phyloP scores from a whole-genome alignment of 1,139 yeast genomes.

The Yamadazyma friedrichii region DNA sequence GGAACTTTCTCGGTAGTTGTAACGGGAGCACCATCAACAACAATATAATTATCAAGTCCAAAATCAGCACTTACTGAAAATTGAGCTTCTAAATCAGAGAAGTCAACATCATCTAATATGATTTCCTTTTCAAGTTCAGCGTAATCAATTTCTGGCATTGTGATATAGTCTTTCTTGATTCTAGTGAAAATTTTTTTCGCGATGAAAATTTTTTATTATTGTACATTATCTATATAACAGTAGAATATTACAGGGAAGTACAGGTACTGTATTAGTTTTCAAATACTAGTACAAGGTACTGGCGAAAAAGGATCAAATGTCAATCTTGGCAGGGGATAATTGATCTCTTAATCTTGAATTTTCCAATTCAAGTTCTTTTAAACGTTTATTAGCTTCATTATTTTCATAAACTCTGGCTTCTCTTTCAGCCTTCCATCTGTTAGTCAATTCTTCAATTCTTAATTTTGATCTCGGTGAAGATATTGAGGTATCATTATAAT shows the following conservation, averaged over 20 bases:
- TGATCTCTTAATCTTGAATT: conserved; percentile 39
- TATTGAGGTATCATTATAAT: conserved; percentile 7
- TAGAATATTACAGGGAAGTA: too few species aligned
- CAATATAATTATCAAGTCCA: conserved; percentile 75
- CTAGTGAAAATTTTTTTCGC: background rate
- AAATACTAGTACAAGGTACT: too few species aligned
- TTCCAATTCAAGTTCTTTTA: conserved; percentile 56
- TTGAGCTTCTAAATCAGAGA: conserved; percentile 81
- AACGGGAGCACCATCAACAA: conserved; percentile 93
- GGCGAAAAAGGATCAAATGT: too few species aligned
- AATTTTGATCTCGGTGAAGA: conserved; percentile 39
- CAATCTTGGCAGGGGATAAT: background rate
- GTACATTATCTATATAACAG: too few species aligned
- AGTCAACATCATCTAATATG: conserved; percentile 66
- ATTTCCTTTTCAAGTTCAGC: conserved; percentile 47
- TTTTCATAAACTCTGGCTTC: conserved; percentile 65
- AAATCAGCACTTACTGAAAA: conserved; percentile 60
- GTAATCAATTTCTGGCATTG: conserved; percentile 22
- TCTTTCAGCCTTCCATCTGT: conserved; percentile 67
- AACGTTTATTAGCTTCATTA: conserved; percentile 51
- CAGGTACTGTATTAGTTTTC: too few species aligned
- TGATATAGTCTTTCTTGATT: background rate
- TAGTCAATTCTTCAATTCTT: conserved; percentile 60
- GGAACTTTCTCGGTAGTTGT: conserved; percentile 90
- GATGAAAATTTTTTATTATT: too few species aligned